Percentiles rank a stretch among this genome's conserved stretches.
These are phyloP conservation scores for Septoria petroselini DNA, from an alignment of 2,329 filamentous ascomycete species.

Conservation along the genomic window DNA sequence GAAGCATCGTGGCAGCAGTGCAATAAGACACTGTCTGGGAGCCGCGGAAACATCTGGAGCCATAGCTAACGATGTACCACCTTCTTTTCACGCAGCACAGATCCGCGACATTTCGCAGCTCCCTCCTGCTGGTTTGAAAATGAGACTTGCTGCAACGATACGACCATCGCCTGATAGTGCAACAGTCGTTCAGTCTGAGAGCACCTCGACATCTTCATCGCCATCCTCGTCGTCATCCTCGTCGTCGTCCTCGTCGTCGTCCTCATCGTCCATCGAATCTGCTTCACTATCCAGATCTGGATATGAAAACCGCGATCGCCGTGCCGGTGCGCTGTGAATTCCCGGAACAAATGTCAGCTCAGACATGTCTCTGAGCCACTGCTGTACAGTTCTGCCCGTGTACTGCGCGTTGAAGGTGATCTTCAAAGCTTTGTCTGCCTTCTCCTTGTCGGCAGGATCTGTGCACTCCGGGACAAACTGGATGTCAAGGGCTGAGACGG, in stretches of 20 bases:
- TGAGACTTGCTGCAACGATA: background rate
- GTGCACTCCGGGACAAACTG: slow-evolving; percentile 13
- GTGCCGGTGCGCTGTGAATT: background rate
- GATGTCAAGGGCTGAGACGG: no score
- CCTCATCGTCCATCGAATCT: background rate
- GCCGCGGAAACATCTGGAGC: no score
- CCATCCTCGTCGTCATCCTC: background rate
- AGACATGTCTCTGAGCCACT: slow-evolving; percentile 17
- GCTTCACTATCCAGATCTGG: background rate
- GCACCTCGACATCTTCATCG: background rate
- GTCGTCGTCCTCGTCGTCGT: background rate
- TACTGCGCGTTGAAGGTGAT: slow-evolving; percentile 10
- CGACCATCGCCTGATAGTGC: no score
- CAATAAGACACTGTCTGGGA: no score
- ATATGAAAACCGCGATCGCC: background rate
- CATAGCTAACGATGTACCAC: no score
- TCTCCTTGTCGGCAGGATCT: background rate
- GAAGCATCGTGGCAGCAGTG: no score
- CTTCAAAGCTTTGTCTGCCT: background rate
- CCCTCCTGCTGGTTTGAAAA: no score
- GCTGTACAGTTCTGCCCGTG: slow-evolving; percentile 3
- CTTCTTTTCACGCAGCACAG: no score
- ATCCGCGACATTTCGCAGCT: no score
- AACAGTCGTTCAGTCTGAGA: no score
- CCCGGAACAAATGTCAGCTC: slow-evolving; percentile 15